These are phyloP conservation scores for Acephala macrosclerotiorum DNA, from an alignment of 2,329 filamentous ascomycete species.

Conservation along the genomic window DNA sequence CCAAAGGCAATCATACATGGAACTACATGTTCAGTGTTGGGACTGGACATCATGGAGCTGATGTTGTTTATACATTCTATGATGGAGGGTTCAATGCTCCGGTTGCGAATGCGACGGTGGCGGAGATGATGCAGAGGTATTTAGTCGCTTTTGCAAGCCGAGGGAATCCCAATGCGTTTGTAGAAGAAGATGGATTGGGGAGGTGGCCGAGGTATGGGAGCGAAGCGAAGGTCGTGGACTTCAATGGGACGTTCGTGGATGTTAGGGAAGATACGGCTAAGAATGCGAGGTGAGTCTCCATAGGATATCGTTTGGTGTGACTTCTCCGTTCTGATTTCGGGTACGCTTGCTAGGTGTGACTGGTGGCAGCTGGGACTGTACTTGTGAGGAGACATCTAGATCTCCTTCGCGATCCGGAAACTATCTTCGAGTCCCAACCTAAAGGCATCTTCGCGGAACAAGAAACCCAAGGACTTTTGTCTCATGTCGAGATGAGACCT, in stretches of 20 bases:
- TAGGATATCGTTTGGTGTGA: too few species aligned
- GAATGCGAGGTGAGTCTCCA: slow-evolving; percentile 2
- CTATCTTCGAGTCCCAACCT: neutral
- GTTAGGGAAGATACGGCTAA: neutral
- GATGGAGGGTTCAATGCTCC: neutral
- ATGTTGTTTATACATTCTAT: neutral
- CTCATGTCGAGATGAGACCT: neutral
- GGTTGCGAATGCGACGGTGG: neutral
- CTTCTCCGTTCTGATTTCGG: too few species aligned
- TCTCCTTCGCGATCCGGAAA: neutral
- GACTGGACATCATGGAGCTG: neutral
- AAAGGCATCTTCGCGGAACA: neutral
- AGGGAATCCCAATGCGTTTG: neutral
- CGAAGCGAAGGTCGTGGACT: neutral
- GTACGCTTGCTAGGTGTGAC: slow-evolving; percentile 1
- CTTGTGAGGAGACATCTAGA: neutral
- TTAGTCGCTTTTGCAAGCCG: neutral
- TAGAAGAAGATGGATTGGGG: neutral
- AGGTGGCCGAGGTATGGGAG: neutral
- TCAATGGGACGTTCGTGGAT: neutral
- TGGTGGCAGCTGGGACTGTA: slow-evolving; percentile 2
- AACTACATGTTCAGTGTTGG: neutral
- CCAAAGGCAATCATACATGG: neutral
- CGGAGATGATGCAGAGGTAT: neutral
- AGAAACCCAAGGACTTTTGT: neutral